Base-by-base conservation (phyloP, 495 filamentous ascomycete species). In the Penicillium atrosanguineum region DNA sequence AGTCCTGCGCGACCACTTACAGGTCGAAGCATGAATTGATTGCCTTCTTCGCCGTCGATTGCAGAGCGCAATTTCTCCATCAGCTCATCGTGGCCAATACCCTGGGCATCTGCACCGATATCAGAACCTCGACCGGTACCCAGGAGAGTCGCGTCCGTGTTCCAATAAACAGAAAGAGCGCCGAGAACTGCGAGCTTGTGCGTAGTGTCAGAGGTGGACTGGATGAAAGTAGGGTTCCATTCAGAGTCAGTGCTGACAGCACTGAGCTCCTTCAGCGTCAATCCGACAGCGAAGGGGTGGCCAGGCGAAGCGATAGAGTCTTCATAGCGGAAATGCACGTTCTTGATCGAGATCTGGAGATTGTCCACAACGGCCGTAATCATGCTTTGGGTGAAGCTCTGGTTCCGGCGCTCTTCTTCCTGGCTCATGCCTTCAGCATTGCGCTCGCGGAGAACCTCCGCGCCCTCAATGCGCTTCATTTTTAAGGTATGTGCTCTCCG, bases 361-460 rank as follows among this genome's bases (percentile, higher is more conserved):
- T 98, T 98, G 75, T 98, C 93, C 57, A 97, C 89, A 61, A 98
- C 95, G 57, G 94, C 95, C 20, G 94, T 96, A 31, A 92, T 84
- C 52, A 98, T 71, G 68, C 91, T 97, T 59, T 94, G 86, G 15
- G 93, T 95, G 67, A 98, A 98, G 70, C 89, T 96, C 73, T 97
- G 93, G 63, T 87, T 95, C 65, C 91, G 91, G 64, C 95, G 87
- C 70, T 96, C 88, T 60, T 98, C 94, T 65, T 97, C 94, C 59
- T 83, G 82, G 62, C 86, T 94, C 81, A 97, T 88, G 47, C 94
- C 94, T 69, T 95, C 94, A n/a, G 87, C 81, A 50, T 87, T 92
- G 16, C 88, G 80, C 63, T 97, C 92, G 69, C 92, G 95, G 52
- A 98, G 72, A 45, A 98, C 70, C 72, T 98, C 94, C 6, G 94